Evolutionary conservation across 2,329 filamentous ascomycete genomes (phyloP).

Genomic region (Hirsutella rhossiliensis): DNA sequence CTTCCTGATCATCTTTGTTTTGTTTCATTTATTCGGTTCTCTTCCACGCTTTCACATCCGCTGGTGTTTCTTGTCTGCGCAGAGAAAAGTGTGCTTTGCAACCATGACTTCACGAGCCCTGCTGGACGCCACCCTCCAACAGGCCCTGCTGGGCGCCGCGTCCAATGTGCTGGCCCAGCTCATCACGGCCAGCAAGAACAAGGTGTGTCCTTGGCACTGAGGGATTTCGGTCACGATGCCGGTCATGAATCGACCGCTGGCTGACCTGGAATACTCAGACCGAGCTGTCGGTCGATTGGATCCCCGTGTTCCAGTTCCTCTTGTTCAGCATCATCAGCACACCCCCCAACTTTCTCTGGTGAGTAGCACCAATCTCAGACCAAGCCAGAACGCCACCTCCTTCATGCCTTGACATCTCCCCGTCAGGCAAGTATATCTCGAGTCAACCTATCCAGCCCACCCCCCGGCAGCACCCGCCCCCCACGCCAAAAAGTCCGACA

Average conservation of each 20-base stretch:
- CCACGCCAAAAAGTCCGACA: conserved; percentile 12
- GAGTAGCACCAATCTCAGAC: conserved; percentile 11
- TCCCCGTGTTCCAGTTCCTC: conserved; percentile 64
- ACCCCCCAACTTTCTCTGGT: conserved; percentile 79
- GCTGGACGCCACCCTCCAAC: conserved; percentile 50
- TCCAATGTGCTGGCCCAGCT: conserved; percentile 66
- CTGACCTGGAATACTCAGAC: not conserved
- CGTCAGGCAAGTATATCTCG: conserved; percentile 60
- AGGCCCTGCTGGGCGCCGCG: conserved; percentile 49
- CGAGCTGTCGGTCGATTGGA: conserved; percentile 41
- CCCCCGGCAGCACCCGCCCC: conserved; percentile 26
- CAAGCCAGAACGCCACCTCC: too few species aligned
- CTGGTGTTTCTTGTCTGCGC: too few species aligned
- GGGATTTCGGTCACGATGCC: too few species aligned
- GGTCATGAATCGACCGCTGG: too few species aligned
- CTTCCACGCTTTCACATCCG: too few species aligned
- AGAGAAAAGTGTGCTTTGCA: too few species aligned
- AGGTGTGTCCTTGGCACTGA: conserved; percentile 30
- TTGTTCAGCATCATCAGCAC: conserved; percentile 61
- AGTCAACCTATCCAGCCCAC: conserved; percentile 60
- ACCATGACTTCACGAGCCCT: conserved; percentile 33
- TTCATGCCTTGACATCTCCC: not conserved
- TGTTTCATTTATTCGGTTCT: too few species aligned
- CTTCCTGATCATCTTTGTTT: too few species aligned
- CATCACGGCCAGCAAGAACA: conserved; percentile 48